Conservation (phyloP, 805 yeast species). For the Zygosaccharomyces gambellarensis region DNA sequence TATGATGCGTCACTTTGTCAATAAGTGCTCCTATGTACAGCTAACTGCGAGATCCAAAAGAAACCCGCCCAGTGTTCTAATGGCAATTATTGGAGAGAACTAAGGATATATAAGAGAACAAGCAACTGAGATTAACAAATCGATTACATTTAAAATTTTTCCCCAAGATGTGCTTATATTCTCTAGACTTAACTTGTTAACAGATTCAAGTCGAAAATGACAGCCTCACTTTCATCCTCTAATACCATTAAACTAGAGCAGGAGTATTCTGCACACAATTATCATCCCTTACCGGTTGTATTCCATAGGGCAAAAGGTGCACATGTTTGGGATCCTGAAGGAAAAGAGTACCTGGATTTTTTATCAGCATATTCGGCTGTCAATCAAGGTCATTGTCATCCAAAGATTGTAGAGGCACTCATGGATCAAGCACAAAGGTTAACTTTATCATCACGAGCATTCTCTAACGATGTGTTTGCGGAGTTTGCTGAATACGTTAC, state of each 20-base stretch:
- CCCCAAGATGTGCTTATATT: background rate
- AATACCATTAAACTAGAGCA: conserved; percentile 66
- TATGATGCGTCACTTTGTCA: background rate
- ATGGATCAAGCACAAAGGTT: conserved; percentile 79
- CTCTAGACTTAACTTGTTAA: background rate
- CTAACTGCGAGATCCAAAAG: conserved; percentile 9
- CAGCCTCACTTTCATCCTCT: conserved; percentile 50
- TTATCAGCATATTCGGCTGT: conserved; percentile 95
- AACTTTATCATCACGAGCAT: conserved; percentile 88
- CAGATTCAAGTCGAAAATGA: conserved; percentile 28
- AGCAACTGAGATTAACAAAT: background rate
- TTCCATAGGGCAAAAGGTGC: conserved; percentile 85
- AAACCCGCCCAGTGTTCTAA: conserved; percentile 4
- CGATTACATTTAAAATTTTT: background rate
- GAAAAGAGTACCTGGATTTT: conserved; percentile 87
- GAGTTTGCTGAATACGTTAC: conserved; percentile 81
- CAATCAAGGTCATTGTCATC: conserved; percentile 97
- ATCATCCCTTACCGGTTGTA: conserved; percentile 94
- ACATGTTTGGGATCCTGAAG: conserved; percentile 97
- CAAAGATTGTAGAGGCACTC: conserved; percentile 79
- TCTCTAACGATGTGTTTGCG: conserved; percentile 85
- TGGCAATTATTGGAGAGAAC: conserved; percentile 10
- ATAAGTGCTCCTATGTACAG: conserved; percentile 8
- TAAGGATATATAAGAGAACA: conserved; percentile 5
- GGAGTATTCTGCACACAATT: conserved; percentile 90